Evolutionary conservation across 2,329 filamentous ascomycete genomes (phyloP), one percentile per base, ranked within the genome.

Genomic region (Periconia sp.): DNA sequence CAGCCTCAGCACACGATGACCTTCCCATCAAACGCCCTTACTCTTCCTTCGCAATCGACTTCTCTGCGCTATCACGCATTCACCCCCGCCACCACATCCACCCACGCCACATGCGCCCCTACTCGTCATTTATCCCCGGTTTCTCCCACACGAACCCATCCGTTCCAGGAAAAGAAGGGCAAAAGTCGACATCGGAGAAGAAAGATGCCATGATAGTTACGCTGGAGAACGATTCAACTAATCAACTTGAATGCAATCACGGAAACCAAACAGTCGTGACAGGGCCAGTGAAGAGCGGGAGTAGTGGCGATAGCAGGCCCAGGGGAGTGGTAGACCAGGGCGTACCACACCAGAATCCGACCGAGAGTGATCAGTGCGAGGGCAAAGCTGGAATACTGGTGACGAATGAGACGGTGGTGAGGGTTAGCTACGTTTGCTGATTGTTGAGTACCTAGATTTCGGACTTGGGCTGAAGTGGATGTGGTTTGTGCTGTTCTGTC

Each of bases 251-350:
- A 8, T 8, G 23, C 23, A 41, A 15, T 10, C 31, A 41, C 33
- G 55, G 55, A 9, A 54, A 43, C 33, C 33, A 18, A 11, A 54
- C 52, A 18, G 44, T 55, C 15, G 50, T 57, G 18, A 20, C 35
- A 1, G 41, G 44, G 14, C 35, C 20, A 17, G 40, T 20, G 13
- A 41, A 43, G 3, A 33, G 33, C 19, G 18, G 23, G 31, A 19
- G 33, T 5, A 35, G 35, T 37, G 33, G 15, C 15, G 33, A 13
- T n/a, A 27, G 23, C 33, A 11, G 3, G 6, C 33, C 33, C 33
- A 37, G 10, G 33, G 13, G 15, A 6, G 33, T 27, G 23, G 23
- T 27, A 27, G 23, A 3, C 8, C 23, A 27, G 23, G 23, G 23
- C 23, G 23, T 27, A 3, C 23, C 23, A 27, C 23, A 3, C 23